Percentiles rank a stretch among this genome's conserved stretches.
phyloP scores from a whole-genome alignment of 495 filamentous ascomycete genomes.

The Talaromyces borbonicus region DNA sequence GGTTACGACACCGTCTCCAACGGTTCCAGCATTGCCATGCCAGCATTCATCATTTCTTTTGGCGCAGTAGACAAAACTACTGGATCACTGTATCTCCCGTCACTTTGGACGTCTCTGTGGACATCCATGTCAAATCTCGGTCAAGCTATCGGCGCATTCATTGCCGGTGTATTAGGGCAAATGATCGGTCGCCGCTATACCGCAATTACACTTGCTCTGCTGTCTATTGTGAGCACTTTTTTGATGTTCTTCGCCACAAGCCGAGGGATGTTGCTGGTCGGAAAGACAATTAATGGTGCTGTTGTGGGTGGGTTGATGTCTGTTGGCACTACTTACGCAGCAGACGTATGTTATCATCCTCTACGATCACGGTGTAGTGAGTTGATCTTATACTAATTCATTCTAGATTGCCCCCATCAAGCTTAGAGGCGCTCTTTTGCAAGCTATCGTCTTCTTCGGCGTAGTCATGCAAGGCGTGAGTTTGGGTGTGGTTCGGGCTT shows the following conservation, averaged over 20 bases:
- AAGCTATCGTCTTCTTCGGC: constrained; percentile 17
- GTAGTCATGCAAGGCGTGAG: constrained; percentile 18
- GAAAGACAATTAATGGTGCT: constrained; percentile 11
- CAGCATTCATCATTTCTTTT: constrained; percentile 19
- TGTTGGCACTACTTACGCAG: constrained; percentile 19
- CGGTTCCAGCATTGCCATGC: constrained; percentile 15
- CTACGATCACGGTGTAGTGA: background rate
- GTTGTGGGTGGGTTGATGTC: constrained; percentile 18
- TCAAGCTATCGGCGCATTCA: constrained; percentile 14
- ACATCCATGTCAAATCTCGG: constrained; percentile 18
- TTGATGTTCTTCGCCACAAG: constrained; percentile 12
- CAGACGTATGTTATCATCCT: constrained; percentile 9
- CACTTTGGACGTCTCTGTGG: constrained; percentile 22
- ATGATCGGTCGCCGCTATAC: constrained; percentile 14
- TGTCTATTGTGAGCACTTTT: constrained; percentile 1
- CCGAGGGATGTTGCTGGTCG: constrained; percentile 15
- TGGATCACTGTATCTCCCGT: constrained; percentile 12
- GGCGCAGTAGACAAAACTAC: constrained; percentile 11
- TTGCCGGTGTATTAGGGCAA: constrained; percentile 16
- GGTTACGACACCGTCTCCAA: constrained; percentile 16
- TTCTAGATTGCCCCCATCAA: background rate
- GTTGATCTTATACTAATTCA: constrained; percentile 1
- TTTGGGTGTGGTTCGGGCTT: constrained; percentile 18
- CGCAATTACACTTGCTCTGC: background rate
- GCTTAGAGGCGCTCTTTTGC: constrained; percentile 15